Evolutionary conservation across 306 rosid genomes (phyloP).

Genomic region (Prinsepia uniflora): DNA sequence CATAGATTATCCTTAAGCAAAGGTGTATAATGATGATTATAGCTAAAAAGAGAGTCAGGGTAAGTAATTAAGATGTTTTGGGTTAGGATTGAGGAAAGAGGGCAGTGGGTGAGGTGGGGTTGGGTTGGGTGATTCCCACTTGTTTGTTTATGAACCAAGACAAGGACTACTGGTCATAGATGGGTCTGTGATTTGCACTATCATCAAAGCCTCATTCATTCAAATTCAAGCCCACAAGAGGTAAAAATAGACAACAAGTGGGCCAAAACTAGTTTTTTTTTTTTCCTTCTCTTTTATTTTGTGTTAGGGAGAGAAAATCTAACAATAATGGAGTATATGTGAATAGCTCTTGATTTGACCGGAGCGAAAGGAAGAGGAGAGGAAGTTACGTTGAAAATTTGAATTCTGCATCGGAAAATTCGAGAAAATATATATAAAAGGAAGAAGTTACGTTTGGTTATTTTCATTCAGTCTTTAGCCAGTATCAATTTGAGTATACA

Average conservation of each 20-base stretch:
- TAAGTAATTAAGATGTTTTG: slow-evolving; percentile 35
- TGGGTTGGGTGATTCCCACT: slow-evolving; percentile 57
- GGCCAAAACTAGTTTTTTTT: slow-evolving; percentile 33
- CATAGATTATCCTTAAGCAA: slow-evolving; percentile 1
- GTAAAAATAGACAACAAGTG: slow-evolving; percentile 61
- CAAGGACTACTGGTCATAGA: slow-evolving; percentile 60
- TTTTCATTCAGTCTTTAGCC: no score
- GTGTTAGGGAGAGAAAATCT: slow-evolving; percentile 30
- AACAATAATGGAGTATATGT: slow-evolving; percentile 59
- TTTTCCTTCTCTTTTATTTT: not conserved
- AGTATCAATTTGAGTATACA: no score
- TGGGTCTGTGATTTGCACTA: slow-evolving; percentile 55
- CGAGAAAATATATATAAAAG: no score
- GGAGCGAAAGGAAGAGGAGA: not conserved
- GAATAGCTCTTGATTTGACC: slow-evolving; percentile 54
- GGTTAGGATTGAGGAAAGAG: slow-evolving; percentile 20
- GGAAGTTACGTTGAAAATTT: no score
- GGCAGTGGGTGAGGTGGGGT: slow-evolving; percentile 31
- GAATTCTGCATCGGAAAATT: no score
- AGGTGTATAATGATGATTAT: slow-evolving; percentile 16
- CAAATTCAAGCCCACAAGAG: slow-evolving; percentile 58
- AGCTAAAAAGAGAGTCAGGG: slow-evolving; percentile 28
- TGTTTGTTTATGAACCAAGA: slow-evolving; percentile 55
- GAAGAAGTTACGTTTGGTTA: no score
- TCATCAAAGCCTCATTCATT: slow-evolving; percentile 58